These are phyloP conservation scores for Fusarium robinianum DNA, from an alignment of 2,329 filamentous ascomycete species.

Conservation along the genomic window DNA sequence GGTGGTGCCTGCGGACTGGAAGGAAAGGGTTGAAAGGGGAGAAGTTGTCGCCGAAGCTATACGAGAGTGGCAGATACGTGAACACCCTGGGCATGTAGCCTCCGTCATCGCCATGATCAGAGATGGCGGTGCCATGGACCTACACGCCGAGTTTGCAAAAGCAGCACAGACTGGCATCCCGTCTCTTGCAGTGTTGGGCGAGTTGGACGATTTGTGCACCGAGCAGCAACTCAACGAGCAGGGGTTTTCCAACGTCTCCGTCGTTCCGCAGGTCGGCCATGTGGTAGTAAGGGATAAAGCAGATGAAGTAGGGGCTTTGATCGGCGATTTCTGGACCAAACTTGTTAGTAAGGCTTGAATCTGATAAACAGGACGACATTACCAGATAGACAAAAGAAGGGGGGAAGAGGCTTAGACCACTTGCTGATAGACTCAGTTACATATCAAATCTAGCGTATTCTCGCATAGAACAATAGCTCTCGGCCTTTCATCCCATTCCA, in stretches of 20 bases:
- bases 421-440: too few relatives aligned
- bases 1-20: slow-evolving; percentile 50
- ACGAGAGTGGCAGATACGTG: slow-evolving; percentile 51
- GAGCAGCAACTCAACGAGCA: slow-evolving; percentile 13
- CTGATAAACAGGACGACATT: too few relatives aligned
- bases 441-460: too few relatives aligned
- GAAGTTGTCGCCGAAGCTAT: slow-evolving; percentile 54
- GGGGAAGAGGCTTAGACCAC: too few relatives aligned
- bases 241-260: slow-evolving; percentile 29
- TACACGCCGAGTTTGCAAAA: slow-evolving; percentile 27
- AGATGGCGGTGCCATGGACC: slow-evolving; percentile 50
- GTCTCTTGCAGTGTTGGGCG: slow-evolving; percentile 30
- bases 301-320: slow-evolving; percentile 20
- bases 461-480: too few relatives aligned
- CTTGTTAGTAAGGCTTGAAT: too few relatives aligned
- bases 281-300: slow-evolving; percentile 34
- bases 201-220: slow-evolving; percentile 29
- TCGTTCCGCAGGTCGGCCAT: slow-evolving; percentile 31
- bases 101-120: slow-evolving; percentile 52
- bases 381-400: too few relatives aligned
- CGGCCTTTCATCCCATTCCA: too few relatives aligned
- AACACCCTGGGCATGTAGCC: slow-evolving; percentile 51
- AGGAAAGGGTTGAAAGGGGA: slow-evolving; percentile 45
- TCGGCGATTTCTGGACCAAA: slow-evolving; percentile 26
- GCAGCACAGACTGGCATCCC: slow-evolving; percentile 17